Evolutionary conservation across 768 basidiomycete genomes (phyloP).

Genomic region (Trametes elegans): DNA sequence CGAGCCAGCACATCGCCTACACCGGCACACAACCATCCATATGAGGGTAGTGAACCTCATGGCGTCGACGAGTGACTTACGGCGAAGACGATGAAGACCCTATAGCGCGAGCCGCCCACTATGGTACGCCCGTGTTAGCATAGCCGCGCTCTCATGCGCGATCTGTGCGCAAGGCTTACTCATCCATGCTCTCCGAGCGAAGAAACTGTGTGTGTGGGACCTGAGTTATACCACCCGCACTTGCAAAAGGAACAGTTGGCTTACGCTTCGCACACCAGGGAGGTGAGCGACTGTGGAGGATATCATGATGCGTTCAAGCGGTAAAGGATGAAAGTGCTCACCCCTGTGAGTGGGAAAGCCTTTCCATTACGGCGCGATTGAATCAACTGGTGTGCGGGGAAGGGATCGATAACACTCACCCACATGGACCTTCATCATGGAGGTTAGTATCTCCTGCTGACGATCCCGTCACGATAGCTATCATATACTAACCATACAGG

Average conservation of each 20-base stretch:
- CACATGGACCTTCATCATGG: no score
- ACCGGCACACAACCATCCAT: no score
- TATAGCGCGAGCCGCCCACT: no score
- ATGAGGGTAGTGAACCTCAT: no score
- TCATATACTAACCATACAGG: neutral
- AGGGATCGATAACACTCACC: no score
- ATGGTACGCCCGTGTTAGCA: no score
- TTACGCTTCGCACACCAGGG: neutral
- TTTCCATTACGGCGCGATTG: neutral
- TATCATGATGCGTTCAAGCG: neutral
- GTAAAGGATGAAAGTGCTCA: neutral
- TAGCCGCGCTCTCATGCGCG: no score
- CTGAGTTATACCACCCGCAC: no score
- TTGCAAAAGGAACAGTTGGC: neutral
- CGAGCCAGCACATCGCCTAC: neutral
- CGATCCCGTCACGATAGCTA: no score
- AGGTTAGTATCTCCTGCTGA: no score
- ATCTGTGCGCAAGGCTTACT: neutral
- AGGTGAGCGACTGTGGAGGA: neutral
- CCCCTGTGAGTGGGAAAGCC: neutral
- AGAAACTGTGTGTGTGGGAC: neutral
- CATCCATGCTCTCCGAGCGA: constrained; percentile 2
- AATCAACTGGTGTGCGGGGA: neutral
- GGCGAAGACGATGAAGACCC: no score
- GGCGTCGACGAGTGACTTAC: no score